Evolutionary conservation across 2,329 filamentous ascomycete genomes (phyloP), one percentile per base, ranked within the genome.

Genomic region (Colletotrichum sp.): DNA sequence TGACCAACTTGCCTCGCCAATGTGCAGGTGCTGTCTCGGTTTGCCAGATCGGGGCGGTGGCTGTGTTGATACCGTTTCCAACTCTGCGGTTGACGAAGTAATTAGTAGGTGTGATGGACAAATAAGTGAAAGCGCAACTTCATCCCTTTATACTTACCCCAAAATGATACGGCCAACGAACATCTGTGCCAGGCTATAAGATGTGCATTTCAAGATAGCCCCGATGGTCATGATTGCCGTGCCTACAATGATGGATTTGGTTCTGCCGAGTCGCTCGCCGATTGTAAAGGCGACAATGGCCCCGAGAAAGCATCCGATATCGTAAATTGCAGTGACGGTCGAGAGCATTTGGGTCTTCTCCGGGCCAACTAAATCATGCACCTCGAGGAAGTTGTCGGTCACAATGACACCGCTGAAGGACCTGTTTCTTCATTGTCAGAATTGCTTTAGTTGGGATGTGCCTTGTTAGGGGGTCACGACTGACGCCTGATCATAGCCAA

Each of bases 31-130:
- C 82, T 15, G 82, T 84, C 78, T 87, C 85, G 78, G 62, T 65
- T 11, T 87, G 83, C 83, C 84, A 86, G 25, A 86, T 81, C 13
- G 84, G 84, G 6, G 83, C 83, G 8, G 82, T 83, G n/a, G 83
- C 80, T 5, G 83, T 85, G 78, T 83, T 85, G 32, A 85, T 82
- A 61, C 86, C 88, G 78, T 87, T 89, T 4, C 88, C 88, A 59
- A 89, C 81, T 7, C 91, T 74, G 36, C 34, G 5, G 27, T 65
- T 4, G 13, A 65, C 4, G n/a, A 49, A 22, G n/a, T 49, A n/a
- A 9, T 49, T 49, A 49, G 44, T 19, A 49, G 1, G n/a, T 49
- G 11, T 22, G 6, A 7, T 49, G 6, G n/a, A 13, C n/a, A 22
- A 44, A n/a, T n/a, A n/a, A 19, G 39, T 44, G 39, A 3, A 12